Evolutionary conservation across 2,329 filamentous ascomycete species (phyloP).

Genomic region (Thelonectria blattea): DNA sequence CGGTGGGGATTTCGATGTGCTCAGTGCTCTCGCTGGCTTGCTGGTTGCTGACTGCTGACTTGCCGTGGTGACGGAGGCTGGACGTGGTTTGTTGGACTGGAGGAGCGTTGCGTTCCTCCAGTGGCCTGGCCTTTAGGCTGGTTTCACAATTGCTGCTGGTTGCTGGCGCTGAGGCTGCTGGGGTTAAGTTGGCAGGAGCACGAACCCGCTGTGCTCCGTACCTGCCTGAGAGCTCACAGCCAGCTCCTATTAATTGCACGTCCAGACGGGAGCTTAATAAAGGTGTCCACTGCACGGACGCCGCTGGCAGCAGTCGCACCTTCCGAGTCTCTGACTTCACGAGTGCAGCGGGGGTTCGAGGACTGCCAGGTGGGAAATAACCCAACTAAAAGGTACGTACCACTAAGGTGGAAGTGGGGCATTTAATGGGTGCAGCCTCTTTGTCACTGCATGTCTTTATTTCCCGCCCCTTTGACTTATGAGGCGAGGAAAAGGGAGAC

Average conservation of each 20-base stretch:
- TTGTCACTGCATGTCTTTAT: neutral
- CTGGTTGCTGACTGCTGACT: too few relatives aligned
- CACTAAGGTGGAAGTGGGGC: constrained; percentile 10
- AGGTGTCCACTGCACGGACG: neutral
- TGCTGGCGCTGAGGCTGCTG: constrained; percentile 5
- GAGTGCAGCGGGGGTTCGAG: too few relatives aligned
- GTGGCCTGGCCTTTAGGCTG: constrained; percentile 13
- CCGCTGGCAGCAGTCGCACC: neutral
- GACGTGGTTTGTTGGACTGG: constrained; percentile 3
- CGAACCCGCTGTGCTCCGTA: constrained; percentile 6
- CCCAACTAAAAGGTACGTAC: constrained; percentile 3
- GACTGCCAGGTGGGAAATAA: neutral
- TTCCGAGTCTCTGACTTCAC: neutral
- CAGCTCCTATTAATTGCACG: neutral
- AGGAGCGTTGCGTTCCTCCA: constrained; percentile 13
- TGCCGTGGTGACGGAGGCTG: constrained; percentile 12
- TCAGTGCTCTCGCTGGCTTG: neutral
- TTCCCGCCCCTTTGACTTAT: constrained; percentile 21
- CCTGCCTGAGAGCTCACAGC: neutral
- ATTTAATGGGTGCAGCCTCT: neutral
- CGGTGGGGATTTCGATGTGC: constrained; percentile 9
- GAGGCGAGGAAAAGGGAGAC: constrained; percentile 10
- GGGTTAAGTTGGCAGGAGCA: constrained; percentile 7
- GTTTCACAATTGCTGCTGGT: constrained; percentile 15
- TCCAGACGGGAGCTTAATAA: constrained; percentile 4